Evolutionary conservation across 2,329 filamentous ascomycete species (phyloP), one percentile per base, ranked within the genome.

Genomic region (Aspergillus tanneri): DNA sequence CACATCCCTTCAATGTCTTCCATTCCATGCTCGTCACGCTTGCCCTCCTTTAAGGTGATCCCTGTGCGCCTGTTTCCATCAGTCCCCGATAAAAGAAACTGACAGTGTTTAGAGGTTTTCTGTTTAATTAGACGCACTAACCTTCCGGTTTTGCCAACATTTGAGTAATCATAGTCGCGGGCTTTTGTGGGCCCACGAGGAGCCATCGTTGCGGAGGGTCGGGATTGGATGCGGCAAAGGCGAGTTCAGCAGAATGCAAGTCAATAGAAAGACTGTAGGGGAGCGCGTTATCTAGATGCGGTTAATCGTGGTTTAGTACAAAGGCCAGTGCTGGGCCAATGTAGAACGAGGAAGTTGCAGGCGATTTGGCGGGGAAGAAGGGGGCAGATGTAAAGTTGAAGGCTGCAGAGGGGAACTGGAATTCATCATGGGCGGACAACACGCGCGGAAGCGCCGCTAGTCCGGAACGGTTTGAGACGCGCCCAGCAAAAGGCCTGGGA

Each of bases 21-120:
- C 76, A 99, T 84, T 69, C 92, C 93, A 77, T 96, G 78, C 67
- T 95, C 90, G 72, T 97, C 92, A 72, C 90, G 87, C 52, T 85
- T 77, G 43, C 89, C 89, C 46, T 96, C 89, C 61, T 84, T 82
- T 24, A 97, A 72, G 1, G 84, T 87, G 21, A 95, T 81, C 36
- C 93, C 93, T 1, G 93, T 99, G 79, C 95, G 95, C 59, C 92
- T 96, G 59, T 41, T 43, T 14, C 47, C 57, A 41, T 39, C 47
- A 65, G 55, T 36, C 46, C 41, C 34, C 21, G 11, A 5, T 18
- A 16, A 21, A 48, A 36, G n/a, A 40, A 28, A 25, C 45, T 19
- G 35, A 45, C 45, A 43, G 36, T n/a, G 24, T 37, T 35, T 43
- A 42, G 42, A 21, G 39, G 39, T 12, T 5, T 27, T 25, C 14